A percentile compares a stretch with the other conserved stretches of the same genome.
Evolutionary conservation across 2,329 filamentous ascomycete species (phyloP).

Genomic region (Colletotrichum coccodes): DNA sequence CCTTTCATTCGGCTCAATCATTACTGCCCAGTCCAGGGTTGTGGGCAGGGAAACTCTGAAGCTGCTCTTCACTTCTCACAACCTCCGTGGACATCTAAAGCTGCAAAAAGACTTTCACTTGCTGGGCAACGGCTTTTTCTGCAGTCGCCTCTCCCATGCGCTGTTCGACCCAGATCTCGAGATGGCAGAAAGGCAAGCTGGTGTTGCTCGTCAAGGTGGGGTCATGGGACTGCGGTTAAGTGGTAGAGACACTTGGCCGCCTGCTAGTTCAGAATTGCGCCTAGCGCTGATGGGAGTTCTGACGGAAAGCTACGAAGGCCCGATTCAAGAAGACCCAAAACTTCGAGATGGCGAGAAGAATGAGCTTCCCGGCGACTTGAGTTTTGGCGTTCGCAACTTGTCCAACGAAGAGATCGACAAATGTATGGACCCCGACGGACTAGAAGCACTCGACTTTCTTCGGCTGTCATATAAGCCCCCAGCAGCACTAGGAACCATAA

Average conservation of each 20-base stretch:
- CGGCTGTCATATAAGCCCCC: constrained; percentile 86
- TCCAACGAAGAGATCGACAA: constrained; percentile 80
- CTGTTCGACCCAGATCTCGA: constrained; percentile 87
- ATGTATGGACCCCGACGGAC: constrained; percentile 83
- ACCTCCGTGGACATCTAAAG: constrained; percentile 76
- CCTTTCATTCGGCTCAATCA: constrained; percentile 80
- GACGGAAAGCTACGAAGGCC: constrained; percentile 72
- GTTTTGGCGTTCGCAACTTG: constrained; percentile 87
- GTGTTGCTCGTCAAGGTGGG: constrained; percentile 74
- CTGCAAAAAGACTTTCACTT: constrained; percentile 85
- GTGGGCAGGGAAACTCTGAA: constrained; percentile 81
- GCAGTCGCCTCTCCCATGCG: constrained; percentile 80
- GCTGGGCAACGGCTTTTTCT: constrained; percentile 86
- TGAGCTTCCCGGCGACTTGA: constrained; percentile 74
- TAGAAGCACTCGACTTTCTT: constrained; percentile 94
- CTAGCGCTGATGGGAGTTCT: constrained; percentile 89
- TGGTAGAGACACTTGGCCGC: constrained; percentile 88
- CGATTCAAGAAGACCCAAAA: constrained; percentile 7
- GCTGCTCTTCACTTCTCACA: constrained; percentile 80
- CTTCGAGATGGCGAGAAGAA: constrained; percentile 39
- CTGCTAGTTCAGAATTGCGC: constrained; percentile 91
- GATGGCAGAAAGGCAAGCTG: constrained; percentile 78
- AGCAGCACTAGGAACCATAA: constrained; percentile 74
- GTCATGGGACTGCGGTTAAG: constrained; percentile 86
- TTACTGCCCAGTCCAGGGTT: constrained; percentile 78